Base-by-base conservation (phyloP, 208 protist genomes). In the Trypanosoma theileri region DNA sequence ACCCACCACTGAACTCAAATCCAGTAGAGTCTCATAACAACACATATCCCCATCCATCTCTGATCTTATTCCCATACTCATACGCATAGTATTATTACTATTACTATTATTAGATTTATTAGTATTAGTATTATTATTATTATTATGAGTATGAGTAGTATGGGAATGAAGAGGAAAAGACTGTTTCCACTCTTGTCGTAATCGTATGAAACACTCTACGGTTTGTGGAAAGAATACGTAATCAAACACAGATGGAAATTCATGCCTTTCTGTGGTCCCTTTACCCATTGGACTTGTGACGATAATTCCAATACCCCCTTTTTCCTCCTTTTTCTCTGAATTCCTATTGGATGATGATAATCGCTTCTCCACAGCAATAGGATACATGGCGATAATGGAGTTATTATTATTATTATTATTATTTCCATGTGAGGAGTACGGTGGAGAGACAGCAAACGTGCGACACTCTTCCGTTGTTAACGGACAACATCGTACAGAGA, bases 401-500 rank as follows among this genome's bases (percentile, higher is more conserved):
- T n/a, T 26, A 10, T 10, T 14, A 1, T 35, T 35, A n/a, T n/a
- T n/a, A n/a, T n/a, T n/a, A n/a, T n/a, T 26, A 10, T 10, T 14
- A 1, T 35, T 35, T 35, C 28, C 28, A 35, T 35, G 28, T 35
- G 28, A 6, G 28, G 28, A 35, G 6, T 35, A 35, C 28, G 19
- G 35, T 31, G 57, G 24, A 13, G 14, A 4, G 3, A 66, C 44
- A 16, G 46, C 35, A 28, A 16, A 56, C 3, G 24, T 10, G 16
- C 60, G 46, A 19, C 50, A 56, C 28, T 66, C 60, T 41, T 55
- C 60, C 24, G 46, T 17, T 3, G 60, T 66, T 17, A 66, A 46
- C 12, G 60, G 60, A 46, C 60, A 46, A 48, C 44, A 66, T 22
- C 60, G 60, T 22, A 66, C 46, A 42, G 44, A 42, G 24, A 66